phyloP scores from a whole-genome alignment of 1,284 basidiomycete genomes.

The Sparassis latifolia region DNA sequence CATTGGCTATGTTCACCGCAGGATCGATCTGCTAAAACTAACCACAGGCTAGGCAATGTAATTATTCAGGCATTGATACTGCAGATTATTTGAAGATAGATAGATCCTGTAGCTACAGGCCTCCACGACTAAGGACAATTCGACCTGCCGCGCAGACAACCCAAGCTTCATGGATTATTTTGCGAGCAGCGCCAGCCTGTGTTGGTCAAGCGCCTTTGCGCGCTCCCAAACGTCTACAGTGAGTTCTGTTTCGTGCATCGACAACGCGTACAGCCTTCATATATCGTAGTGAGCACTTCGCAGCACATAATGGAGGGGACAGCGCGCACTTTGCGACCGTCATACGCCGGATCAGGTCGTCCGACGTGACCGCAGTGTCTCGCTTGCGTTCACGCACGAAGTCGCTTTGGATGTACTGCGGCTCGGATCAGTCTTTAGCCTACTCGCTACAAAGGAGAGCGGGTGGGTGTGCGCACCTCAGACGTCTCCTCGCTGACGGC shows the following conservation, averaged over 20 bases:
- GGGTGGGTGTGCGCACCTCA: slow-evolving; percentile 33
- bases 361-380: slow-evolving; percentile 40
- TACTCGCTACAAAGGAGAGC: background rate
- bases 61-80: too few species aligned
- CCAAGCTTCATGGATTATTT: background rate
- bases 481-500: slow-evolving; percentile 46
- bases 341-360: slow-evolving; percentile 60
- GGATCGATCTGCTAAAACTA: too few species aligned
- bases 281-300: background rate
- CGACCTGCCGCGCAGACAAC: too few species aligned
- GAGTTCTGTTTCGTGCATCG: slow-evolving; percentile 27
- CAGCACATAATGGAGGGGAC: background rate
- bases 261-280: slow-evolving; percentile 31
- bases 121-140: too few species aligned
- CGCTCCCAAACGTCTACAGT: slow-evolving; percentile 33
- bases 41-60: too few species aligned
- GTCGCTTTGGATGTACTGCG: slow-evolving; percentile 66
- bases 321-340: slow-evolving; percentile 50
- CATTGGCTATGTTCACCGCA: too few species aligned
- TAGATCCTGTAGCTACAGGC: too few species aligned
- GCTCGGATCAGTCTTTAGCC: background rate
- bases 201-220: slow-evolving; percentile 31
- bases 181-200: slow-evolving; percentile 16
- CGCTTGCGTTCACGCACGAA: slow-evolving; percentile 58
- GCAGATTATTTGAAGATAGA: too few species aligned